Evolutionary conservation across 768 basidiomycete genomes (phyloP).

Genomic region (Multifurca ochricompacta): DNA sequence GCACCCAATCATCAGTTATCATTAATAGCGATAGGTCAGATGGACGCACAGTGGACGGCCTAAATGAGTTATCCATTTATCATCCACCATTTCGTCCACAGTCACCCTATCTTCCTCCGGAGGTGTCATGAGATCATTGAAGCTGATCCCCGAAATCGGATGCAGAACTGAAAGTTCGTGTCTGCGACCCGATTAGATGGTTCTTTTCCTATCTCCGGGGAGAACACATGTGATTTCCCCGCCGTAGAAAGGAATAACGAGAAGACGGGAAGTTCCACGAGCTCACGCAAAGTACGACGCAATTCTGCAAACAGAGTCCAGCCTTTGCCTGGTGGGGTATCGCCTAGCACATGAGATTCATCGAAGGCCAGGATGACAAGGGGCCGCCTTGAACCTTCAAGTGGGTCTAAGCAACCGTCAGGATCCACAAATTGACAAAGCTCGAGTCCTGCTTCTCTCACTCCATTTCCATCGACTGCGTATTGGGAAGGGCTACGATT

Average conservation of each 20-base stretch:
- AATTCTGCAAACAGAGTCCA: background rate
- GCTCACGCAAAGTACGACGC: background rate
- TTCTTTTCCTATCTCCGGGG: background rate
- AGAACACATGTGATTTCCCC: background rate
- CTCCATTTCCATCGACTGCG: too few relatives aligned
- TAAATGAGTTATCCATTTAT: background rate
- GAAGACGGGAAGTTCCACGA: background rate
- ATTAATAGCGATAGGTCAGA: too few relatives aligned
- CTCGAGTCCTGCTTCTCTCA: background rate
- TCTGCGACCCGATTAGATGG: background rate
- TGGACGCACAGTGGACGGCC: constrained; percentile 1
- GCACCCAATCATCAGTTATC: too few relatives aligned
- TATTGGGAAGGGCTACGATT: too few relatives aligned
- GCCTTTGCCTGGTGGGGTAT: accelerated
- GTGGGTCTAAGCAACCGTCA: background rate
- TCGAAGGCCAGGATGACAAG: background rate
- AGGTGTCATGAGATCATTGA: background rate
- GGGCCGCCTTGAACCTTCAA: background rate
- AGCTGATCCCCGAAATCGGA: background rate
- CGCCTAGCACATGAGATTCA: background rate
- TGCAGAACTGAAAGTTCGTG: background rate
- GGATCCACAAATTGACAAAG: background rate
- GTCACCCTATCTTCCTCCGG: background rate
- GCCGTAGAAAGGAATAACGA: background rate
- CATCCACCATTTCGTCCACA: background rate